Conservation (phyloP, 345 rosid genomes). For the Euphorbia pulcherrima region DNA sequence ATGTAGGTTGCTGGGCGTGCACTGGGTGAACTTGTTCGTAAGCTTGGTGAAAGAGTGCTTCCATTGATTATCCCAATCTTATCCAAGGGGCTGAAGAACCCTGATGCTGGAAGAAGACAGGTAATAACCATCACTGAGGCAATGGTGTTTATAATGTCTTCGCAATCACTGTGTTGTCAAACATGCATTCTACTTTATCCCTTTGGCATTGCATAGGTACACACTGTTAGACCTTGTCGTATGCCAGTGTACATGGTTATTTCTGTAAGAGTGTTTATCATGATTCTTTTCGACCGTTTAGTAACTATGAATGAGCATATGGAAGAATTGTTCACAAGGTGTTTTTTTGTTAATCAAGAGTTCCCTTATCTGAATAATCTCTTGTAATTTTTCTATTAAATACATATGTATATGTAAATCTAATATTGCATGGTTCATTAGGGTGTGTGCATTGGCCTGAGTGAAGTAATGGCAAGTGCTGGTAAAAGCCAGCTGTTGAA, state of each 20-base stretch:
- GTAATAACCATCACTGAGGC: slow-evolving; percentile 31
- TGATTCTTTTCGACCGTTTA: background rate
- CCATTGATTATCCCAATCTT: slow-evolving; percentile 91
- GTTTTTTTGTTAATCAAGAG: background rate
- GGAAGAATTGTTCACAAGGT: background rate
- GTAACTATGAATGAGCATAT: background rate
- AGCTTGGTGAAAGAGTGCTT: slow-evolving; percentile 99
- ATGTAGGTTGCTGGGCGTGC: slow-evolving; percentile 86
- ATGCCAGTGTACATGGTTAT: background rate
- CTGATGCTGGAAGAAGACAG: slow-evolving; percentile 83
- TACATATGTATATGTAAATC: background rate
- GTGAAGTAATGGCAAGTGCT: slow-evolving; percentile 99
- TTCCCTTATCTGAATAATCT: background rate
- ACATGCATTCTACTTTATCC: background rate
- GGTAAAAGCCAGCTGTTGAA: slow-evolving; percentile 81
- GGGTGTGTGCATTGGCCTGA: slow-evolving; percentile 98
- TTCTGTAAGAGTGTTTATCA: background rate
- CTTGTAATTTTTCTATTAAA: background rate
- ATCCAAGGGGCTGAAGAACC: slow-evolving; percentile 70
- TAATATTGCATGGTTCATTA: slow-evolving; percentile 30
- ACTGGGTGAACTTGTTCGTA: slow-evolving; percentile 94
- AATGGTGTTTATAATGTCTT: background rate
- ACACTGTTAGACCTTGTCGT: background rate
- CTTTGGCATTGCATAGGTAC: background rate
- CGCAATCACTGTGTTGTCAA: background rate